Percentiles rank a stretch among this genome's conserved stretches.
phyloP scores from a whole-genome alignment of 208 protist genomes.

The Histomonas meleagridis region DNA sequence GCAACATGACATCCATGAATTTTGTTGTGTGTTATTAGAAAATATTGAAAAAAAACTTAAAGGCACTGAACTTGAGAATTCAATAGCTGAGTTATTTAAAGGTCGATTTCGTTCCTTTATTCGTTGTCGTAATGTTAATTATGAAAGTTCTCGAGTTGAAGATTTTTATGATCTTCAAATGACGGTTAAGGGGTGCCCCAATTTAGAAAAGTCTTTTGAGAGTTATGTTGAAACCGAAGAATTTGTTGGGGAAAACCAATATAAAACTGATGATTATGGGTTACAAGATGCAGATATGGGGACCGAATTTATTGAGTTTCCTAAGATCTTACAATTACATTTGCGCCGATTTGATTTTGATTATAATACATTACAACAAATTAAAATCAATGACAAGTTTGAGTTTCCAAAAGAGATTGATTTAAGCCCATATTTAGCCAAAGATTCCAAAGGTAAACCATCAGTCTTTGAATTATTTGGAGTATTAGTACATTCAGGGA shows the following conservation, averaged over 20 bases:
- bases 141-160: neutral
- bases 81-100: neutral
- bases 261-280: neutral
- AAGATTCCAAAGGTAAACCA: no score
- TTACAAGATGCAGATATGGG: neutral
- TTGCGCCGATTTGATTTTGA: neutral
- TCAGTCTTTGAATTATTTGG: neutral
- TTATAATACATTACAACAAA: neutral
- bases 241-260: neutral
- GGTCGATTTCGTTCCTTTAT: neutral
- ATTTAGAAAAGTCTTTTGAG: neutral
- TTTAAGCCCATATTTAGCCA: neutral
- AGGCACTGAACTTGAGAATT: neutral
- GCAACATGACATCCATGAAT: conserved; percentile 27
- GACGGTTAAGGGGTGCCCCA: neutral
- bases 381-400: neutral
- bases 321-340: neutral
- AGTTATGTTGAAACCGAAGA: neutral
- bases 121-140: neutral
- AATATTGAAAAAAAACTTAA: conserved; percentile 1
- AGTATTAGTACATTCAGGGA: neutral
- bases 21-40: neutral
- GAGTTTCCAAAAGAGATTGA: conserved; percentile 26
- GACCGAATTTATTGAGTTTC: neutral
- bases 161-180: neutral